A percentile compares a stretch with the other conserved stretches of the same genome.
phyloP scores from a whole-genome alignment of 139 green algal species.

The Limnomonas spitsbergensis region DNA sequence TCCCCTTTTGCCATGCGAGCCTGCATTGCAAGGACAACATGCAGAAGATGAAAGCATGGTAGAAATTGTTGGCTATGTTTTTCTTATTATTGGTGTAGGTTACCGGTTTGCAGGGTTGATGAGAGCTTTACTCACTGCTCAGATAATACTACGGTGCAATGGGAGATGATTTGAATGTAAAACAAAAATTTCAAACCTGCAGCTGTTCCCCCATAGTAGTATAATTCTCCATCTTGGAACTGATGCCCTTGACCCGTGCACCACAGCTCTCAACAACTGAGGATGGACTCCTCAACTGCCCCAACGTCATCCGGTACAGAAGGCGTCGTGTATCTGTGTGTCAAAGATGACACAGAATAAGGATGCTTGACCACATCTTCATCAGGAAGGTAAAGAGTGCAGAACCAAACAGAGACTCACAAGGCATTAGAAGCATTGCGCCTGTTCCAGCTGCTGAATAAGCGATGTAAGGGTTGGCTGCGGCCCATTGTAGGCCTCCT shows the following conservation, averaged over 20 bases:
- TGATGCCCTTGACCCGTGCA: neutral
- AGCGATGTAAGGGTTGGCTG: neutral
- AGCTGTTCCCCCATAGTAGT: neutral
- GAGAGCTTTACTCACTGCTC: too few relatives aligned
- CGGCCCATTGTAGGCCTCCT: neutral
- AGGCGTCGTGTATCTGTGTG: neutral
- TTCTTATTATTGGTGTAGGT: too few relatives aligned
- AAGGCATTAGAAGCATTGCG: neutral
- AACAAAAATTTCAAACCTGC: neutral
- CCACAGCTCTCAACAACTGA: neutral
- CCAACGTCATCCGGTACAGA: neutral
- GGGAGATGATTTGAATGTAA: too few relatives aligned
- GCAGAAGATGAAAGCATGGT: too few relatives aligned
- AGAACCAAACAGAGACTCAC: too few relatives aligned
- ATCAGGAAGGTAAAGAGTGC: too few relatives aligned
- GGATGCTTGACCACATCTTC: too few relatives aligned
- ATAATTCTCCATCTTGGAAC: neutral
- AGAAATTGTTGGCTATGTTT: too few relatives aligned
- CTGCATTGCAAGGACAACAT: too few relatives aligned
- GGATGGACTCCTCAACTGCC: neutral
- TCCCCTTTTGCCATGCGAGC: neutral
- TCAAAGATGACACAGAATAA: neutral
- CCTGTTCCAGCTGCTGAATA: neutral
- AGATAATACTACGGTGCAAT: too few relatives aligned
- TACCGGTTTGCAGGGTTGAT: too few relatives aligned